Conservation (phyloP, 305 asterid genomes). For the Solanum hybrid region DNA sequence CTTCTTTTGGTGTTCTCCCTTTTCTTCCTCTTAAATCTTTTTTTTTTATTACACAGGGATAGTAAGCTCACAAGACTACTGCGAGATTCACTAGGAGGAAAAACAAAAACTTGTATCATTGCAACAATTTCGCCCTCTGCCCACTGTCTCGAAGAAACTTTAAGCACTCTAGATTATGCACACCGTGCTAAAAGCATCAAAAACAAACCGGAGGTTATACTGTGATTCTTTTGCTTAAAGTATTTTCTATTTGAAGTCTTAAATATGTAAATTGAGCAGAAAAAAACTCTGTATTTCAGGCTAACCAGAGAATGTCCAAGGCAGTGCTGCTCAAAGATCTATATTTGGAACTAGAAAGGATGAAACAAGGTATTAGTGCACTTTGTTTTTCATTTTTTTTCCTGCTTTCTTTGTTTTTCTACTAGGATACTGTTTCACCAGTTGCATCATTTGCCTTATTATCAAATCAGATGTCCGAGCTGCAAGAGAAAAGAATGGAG, state of each 20-base stretch:
- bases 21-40: slow-evolving; percentile 6
- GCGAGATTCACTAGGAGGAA: slow-evolving; percentile 85
- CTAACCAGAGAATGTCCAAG: slow-evolving; percentile 70
- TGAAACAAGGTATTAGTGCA: slow-evolving; percentile 61
- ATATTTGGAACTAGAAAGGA: slow-evolving; percentile 64
- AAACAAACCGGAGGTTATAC: slow-evolving; percentile 73
- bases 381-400: not conserved
- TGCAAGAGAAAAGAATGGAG: slow-evolving; percentile 86
- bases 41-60: slow-evolving; percentile 38
- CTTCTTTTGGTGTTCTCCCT: not conserved
- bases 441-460: not conserved
- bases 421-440: not conserved
- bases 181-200: slow-evolving; percentile 77
- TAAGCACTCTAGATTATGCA: slow-evolving; percentile 81
- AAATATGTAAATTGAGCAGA: slow-evolving; percentile 16
- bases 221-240: slow-evolving; percentile 2
- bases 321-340: slow-evolving; percentile 71
- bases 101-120: slow-evolving; percentile 79
- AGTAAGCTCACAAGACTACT: slow-evolving; percentile 83
- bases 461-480: slow-evolving; percentile 63
- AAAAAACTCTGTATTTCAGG: slow-evolving; percentile 35
- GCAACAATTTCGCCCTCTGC: slow-evolving; percentile 79
- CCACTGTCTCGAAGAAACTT: slow-evolving; percentile 64
- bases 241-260: not conserved
- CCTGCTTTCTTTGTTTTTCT: not conserved